Percentiles rank a stretch among this genome's conserved stretches.
Evolutionary conservation across 225 moss, liverwort and hornwort genomes (phyloP).

Genomic region (Pseudoscleropodium purum): DNA sequence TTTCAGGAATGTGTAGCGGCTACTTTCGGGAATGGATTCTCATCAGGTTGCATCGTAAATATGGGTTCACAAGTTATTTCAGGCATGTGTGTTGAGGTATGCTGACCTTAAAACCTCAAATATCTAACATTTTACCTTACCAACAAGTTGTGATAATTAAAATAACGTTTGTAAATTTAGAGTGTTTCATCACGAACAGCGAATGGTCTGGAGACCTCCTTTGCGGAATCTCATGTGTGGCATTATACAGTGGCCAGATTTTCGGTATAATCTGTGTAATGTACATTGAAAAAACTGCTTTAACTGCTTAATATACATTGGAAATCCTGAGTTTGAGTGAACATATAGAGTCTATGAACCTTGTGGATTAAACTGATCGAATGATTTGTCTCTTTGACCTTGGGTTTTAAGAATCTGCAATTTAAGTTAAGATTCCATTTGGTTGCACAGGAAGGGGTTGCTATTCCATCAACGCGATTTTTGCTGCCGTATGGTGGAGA

Average conservation of each 20-base stretch:
- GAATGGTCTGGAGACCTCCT: neutral
- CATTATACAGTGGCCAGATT: neutral
- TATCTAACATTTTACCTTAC: neutral
- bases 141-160: neutral
- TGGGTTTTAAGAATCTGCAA: neutral
- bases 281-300: neutral
- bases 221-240: neutral
- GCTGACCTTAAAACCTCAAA: neutral
- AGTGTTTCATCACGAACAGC: neutral
- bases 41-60: constrained; percentile 94
- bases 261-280: neutral
- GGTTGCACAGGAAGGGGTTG: constrained; percentile 75
- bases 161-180: neutral
- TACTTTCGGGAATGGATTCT: constrained; percentile 92
- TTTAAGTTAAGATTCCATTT: neutral
- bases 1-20: constrained; percentile 88
- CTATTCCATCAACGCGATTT: constrained; percentile 72
- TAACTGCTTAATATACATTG: neutral
- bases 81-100: constrained; percentile 89
- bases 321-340: neutral
- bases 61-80: constrained; percentile 97
- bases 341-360: neutral
- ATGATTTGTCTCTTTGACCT: neutral
- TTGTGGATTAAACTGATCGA: neutral
- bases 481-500: constrained; percentile 93